Conservation (phyloP, 2,329 filamentous ascomycete genomes). For the Fusarium lyarnte region DNA sequence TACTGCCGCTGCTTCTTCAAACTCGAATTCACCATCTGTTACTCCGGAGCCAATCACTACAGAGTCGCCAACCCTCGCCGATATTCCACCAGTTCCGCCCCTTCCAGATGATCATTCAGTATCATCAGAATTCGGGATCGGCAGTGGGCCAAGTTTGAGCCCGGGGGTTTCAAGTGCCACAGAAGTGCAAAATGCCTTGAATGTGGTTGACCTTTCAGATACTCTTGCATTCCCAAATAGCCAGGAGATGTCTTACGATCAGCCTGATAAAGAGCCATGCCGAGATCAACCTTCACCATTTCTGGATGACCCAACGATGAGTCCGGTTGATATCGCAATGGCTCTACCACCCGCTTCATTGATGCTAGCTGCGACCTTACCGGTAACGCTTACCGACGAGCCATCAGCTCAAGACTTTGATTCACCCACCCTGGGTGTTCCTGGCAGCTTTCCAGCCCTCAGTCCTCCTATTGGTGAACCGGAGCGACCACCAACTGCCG, state of each 20-base stretch:
- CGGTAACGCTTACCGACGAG: conserved; percentile 15
- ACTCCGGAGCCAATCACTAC: conserved; percentile 28
- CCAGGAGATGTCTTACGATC: conserved; percentile 14
- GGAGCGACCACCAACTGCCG: conserved; percentile 64
- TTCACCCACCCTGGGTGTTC: conserved; percentile 74
- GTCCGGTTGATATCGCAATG: conserved; percentile 34
- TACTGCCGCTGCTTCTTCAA: conserved; percentile 35
- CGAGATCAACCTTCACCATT: conserved; percentile 28
- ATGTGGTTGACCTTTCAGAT: conserved; percentile 21
- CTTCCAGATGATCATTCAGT: conserved; percentile 26
- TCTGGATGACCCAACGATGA: conserved; percentile 34
- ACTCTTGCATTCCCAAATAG: conserved; percentile 5
- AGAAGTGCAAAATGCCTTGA: conserved; percentile 28
- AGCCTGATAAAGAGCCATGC: conserved; percentile 11
- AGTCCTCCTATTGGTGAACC: conserved; percentile 54
- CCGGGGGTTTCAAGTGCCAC: not conserved
- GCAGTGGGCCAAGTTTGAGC: not conserved
- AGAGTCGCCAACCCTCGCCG: conserved; percentile 19
- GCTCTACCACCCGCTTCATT: conserved; percentile 39
- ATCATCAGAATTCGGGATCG: not conserved
- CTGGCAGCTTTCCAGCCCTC: conserved; percentile 66
- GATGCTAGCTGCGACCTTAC: conserved; percentile 22
- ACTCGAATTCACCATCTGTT: conserved; percentile 20
- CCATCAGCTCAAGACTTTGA: conserved; percentile 52
- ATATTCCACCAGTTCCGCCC: conserved; percentile 38